phyloP scores from a whole-genome alignment of 2,329 filamentous ascomycete species.

The Pseudofabraea citricarpa region DNA sequence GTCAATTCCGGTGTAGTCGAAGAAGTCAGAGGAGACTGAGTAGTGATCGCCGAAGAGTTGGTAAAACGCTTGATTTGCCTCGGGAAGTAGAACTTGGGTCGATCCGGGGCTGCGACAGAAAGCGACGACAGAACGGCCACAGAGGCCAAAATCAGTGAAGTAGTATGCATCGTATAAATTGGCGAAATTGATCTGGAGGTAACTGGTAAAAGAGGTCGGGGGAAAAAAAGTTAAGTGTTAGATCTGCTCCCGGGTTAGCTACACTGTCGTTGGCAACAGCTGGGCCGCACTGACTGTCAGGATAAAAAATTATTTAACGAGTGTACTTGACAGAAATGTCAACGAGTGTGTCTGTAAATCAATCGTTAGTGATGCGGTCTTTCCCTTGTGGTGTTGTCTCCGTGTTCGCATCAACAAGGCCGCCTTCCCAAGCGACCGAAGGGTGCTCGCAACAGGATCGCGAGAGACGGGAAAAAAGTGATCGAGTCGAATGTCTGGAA shows the following conservation, averaged over 20 bases:
- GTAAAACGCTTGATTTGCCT: constrained; percentile 45
- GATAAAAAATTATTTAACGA: constrained; percentile 43
- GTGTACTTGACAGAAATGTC: constrained; percentile 54
- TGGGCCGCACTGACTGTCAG: constrained; percentile 41
- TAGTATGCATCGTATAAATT: constrained; percentile 40
- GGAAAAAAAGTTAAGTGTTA: constrained; percentile 18
- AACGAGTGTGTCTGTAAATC: constrained; percentile 42
- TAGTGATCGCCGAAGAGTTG: constrained; percentile 17
- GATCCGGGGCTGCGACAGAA: constrained; percentile 38
- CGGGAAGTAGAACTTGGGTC: constrained; percentile 53
- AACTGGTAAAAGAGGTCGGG: constrained; percentile 8
- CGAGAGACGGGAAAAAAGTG: too few relatives aligned
- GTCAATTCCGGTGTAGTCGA: constrained; percentile 9
- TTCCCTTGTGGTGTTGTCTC: constrained; percentile 6
- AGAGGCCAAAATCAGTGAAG: constrained; percentile 43
- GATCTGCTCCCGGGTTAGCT: constrained; percentile 14
- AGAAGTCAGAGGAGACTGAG: constrained; percentile 7
- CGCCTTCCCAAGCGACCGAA: constrained; percentile 8
- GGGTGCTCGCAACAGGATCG: neutral
- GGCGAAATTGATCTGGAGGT: constrained; percentile 6
- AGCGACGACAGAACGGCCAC: constrained; percentile 42
- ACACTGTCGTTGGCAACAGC: constrained; percentile 1
- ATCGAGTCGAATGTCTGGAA: too few relatives aligned
- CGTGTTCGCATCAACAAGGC: too few relatives aligned
- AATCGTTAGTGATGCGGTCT: constrained; percentile 10